A percentile compares a stretch with the other conserved stretches of the same genome.
Evolutionary conservation across 495 filamentous ascomycete species (phyloP).

Genomic region (Clavariopsis aquatica): DNA sequence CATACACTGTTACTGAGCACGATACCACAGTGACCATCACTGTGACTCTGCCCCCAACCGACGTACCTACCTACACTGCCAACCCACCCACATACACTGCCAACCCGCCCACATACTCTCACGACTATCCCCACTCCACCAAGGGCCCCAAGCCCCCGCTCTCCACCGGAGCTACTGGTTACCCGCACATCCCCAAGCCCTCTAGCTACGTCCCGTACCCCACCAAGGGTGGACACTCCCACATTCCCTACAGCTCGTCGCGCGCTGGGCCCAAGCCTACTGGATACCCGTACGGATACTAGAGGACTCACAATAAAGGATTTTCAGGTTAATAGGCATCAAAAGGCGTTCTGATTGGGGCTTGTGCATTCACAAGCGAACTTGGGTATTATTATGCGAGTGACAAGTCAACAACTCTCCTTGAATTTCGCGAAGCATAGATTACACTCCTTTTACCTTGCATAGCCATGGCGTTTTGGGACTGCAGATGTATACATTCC

Average conservation of each 20-base stretch:
- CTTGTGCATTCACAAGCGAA: background rate
- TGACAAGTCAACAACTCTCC: conserved; percentile 23
- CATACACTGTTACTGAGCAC: conserved; percentile 35
- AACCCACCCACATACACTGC: background rate
- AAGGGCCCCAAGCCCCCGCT: conserved; percentile 3
- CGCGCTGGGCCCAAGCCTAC: conserved; percentile 25
- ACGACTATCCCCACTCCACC: conserved; percentile 5
- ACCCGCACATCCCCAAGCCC: conserved; percentile 1
- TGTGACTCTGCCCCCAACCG: conserved; percentile 16
- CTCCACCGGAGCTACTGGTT: conserved; percentile 13
- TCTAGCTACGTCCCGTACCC: conserved; percentile 31
- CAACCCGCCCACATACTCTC: background rate
- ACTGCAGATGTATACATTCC: conserved; percentile 6
- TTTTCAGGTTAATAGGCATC: background rate
- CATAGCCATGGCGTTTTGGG: conserved; percentile 29
- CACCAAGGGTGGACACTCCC: conserved; percentile 8
- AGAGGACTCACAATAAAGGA: background rate
- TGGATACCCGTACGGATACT: conserved; percentile 13
- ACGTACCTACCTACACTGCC: conserved; percentile 6
- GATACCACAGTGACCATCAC: conserved; percentile 31
- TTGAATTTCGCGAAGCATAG: conserved; percentile 10
- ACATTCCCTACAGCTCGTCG: conserved; percentile 22
- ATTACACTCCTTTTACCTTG: conserved; percentile 25
- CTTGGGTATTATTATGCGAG: background rate
- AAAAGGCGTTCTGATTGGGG: conserved; percentile 14